Evolutionary conservation across 2,329 filamentous ascomycete species (phyloP).

Genomic region (Colletotrichum siamense): DNA sequence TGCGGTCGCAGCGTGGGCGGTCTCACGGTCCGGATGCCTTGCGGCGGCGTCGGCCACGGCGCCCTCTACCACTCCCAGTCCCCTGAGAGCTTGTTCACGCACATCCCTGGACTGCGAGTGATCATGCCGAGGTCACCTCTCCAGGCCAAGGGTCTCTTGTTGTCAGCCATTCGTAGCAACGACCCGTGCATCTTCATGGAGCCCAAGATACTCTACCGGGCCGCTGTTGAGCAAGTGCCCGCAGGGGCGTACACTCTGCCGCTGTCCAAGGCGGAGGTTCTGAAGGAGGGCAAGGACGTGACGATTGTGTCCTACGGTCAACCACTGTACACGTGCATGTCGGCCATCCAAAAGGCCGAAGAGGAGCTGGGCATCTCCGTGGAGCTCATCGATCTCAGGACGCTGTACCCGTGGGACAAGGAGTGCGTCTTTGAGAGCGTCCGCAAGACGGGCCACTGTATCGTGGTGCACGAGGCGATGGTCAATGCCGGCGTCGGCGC

Average conservation of each 20-base stretch:
- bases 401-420: slow-evolving; percentile 91
- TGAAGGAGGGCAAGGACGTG: slow-evolving; percentile 80
- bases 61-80: slow-evolving; percentile 89
- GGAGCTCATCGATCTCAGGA: slow-evolving; percentile 87
- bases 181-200: slow-evolving; percentile 95
- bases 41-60: slow-evolving; percentile 87
- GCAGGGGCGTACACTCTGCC: slow-evolving; percentile 81
- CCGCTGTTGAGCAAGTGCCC: slow-evolving; percentile 90
- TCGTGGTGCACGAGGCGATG: slow-evolving; percentile 94
- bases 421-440: slow-evolving; percentile 82
- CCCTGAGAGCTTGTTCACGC: slow-evolving; percentile 86
- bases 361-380: slow-evolving; percentile 79
- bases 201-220: slow-evolving; percentile 90
- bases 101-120: slow-evolving; percentile 84
- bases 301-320: slow-evolving; percentile 91
- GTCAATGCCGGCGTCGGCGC: slow-evolving; percentile 88
- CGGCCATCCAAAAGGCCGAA: slow-evolving; percentile 76
- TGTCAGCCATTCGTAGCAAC: slow-evolving; percentile 78
- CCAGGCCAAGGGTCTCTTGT: slow-evolving; percentile 86
- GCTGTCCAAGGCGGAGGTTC: slow-evolving; percentile 81
- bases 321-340: slow-evolving; percentile 82
- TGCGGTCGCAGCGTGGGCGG: slow-evolving; percentile 72
- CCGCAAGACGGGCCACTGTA: slow-evolving; percentile 81
- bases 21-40: slow-evolving; percentile 88
- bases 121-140: slow-evolving; percentile 85